Conservation (phyloP, 805 yeast genomes). For the Cyberlindnera samutprakarnensis region DNA sequence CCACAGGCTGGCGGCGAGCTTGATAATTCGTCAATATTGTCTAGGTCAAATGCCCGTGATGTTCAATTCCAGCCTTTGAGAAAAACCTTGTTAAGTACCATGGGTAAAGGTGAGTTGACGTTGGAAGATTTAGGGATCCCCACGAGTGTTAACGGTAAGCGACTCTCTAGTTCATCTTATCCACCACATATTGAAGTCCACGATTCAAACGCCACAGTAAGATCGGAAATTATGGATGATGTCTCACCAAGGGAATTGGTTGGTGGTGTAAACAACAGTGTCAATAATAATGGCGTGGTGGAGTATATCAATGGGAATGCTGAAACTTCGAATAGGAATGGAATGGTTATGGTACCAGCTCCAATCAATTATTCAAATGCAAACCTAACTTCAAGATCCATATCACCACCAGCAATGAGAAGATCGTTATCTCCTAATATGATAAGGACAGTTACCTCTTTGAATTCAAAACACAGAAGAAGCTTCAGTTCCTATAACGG, state of each 20-base stretch:
- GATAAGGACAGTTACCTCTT: neutral
- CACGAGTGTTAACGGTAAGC: neutral
- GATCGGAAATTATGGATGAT: neutral
- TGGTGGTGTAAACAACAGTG: neutral
- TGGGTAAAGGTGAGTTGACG: constrained; percentile 48
- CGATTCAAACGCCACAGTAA: neutral
- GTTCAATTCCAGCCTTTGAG: constrained; percentile 37
- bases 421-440: constrained; percentile 15
- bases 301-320: neutral
- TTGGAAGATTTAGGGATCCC: constrained; percentile 26
- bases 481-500: constrained; percentile 5
- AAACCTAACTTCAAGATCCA: constrained; percentile 2
- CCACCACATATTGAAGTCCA: neutral
- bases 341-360: neutral
- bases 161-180: no score
- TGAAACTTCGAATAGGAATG: no score
- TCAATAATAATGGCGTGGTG: neutral
- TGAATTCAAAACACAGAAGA: constrained; percentile 1
- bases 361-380: neutral
- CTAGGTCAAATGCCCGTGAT: constrained; percentile 15
- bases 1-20: neutral
- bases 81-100: constrained; percentile 40
- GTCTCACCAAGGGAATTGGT: neutral
- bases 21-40: constrained; percentile 3
- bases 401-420: constrained; percentile 8